Conservation (phyloP, 371 early-diverging fungal genomes). For the Ordospora pajunii region DNA sequence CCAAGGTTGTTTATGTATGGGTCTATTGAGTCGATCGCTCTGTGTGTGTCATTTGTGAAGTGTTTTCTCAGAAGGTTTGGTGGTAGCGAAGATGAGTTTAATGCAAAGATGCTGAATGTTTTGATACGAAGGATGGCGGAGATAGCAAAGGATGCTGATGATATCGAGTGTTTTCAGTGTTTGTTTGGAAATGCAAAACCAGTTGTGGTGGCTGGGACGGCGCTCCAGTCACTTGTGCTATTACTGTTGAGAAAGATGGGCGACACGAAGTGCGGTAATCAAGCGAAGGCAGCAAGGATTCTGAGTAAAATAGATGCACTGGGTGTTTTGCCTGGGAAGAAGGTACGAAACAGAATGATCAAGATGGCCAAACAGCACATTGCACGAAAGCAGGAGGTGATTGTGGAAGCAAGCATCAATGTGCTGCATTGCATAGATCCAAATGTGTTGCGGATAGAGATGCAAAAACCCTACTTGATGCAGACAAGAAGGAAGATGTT, state of each 20-base stretch:
- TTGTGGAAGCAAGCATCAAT: neutral
- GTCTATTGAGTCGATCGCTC: too few relatives aligned
- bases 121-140: neutral
- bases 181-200: neutral
- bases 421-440: neutral
- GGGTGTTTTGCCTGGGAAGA: neutral
- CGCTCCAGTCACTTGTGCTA: neutral
- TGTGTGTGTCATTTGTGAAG: neutral
- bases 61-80: neutral
- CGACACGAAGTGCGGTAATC: neutral
- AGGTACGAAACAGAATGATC: neutral
- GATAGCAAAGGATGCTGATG: neutral
- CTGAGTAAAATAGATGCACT: neutral
- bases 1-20: too few relatives aligned
- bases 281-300: neutral
- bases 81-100: neutral
- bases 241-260: neutral
- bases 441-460: neutral
- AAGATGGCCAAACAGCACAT: constrained; percentile 8
- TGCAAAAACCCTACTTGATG: neutral
- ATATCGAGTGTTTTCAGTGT: neutral
- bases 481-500: constrained; percentile 8
- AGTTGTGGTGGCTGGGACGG: neutral
- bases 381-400: neutral
- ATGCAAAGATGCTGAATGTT: neutral